Evolutionary conservation across 192 early-diverging fungal genomes (phyloP).

Genomic region (Jimgerdemannia lactiflua): DNA sequence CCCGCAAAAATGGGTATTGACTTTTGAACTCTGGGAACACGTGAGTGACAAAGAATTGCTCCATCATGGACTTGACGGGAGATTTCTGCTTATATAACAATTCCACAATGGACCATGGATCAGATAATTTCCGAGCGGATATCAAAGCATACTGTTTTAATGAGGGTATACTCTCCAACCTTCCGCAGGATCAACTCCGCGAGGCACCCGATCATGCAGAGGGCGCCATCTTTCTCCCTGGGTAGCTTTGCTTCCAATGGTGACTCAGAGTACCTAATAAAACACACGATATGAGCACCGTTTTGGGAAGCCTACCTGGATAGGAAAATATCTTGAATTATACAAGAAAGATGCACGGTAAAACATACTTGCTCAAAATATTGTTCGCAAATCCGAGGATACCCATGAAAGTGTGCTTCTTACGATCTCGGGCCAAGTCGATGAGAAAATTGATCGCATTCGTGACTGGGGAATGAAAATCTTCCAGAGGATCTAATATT

Average conservation of each 20-base stretch:
- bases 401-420: constrained; percentile 73
- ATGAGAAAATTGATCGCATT: constrained; percentile 79
- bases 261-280: constrained; percentile 30
- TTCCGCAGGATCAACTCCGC: constrained; percentile 63
- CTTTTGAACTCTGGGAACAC: constrained; percentile 92
- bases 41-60: constrained; percentile 79
- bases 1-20: constrained; percentile 76
- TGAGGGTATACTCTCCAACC: neutral
- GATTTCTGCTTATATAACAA: constrained; percentile 45
- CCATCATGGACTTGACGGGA: constrained; percentile 72
- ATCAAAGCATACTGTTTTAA: constrained; percentile 8
- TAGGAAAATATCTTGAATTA: neutral
- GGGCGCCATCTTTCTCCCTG: constrained; percentile 85
- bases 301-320: neutral
- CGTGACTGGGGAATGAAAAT: constrained; percentile 71
- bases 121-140: neutral
- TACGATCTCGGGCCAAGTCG: constrained; percentile 73
- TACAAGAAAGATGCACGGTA: neutral
- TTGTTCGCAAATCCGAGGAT: constrained; percentile 80
- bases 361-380: constrained; percentile 63
- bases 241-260: constrained; percentile 69
- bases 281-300: neutral
- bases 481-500: constrained; percentile 74
- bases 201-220: constrained; percentile 82
- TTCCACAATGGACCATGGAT: neutral